phyloP scores from a whole-genome alignment of 345 rosid genomes.

The Boechera retrofracta region DNA sequence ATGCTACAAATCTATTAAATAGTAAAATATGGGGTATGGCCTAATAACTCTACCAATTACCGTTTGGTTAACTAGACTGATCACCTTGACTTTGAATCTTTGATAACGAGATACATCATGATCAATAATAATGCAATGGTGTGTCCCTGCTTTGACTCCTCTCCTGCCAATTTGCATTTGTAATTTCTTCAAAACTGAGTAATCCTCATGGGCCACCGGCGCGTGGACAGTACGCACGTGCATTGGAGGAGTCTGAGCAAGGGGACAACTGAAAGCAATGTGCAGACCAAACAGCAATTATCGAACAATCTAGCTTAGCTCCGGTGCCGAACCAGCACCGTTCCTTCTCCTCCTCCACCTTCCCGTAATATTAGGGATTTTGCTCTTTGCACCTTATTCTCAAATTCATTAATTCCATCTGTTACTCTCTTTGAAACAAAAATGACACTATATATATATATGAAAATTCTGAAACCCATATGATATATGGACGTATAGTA shows the following conservation, averaged over 20 bases:
- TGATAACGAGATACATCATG: background rate
- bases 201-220: conserved; percentile 29
- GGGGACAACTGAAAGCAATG: conserved; percentile 33
- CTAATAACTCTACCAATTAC: background rate
- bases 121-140: conserved; percentile 14
- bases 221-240: conserved; percentile 28
- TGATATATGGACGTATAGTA: background rate
- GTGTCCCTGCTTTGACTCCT: conserved; percentile 40
- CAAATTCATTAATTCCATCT: background rate
- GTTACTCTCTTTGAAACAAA: background rate
- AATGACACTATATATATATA: background rate
- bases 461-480: background rate
- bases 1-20: background rate
- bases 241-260: background rate
- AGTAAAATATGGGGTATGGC: background rate
- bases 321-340: conserved; percentile 23
- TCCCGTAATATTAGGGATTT: background rate
- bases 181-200: background rate
- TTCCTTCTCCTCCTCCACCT: conserved; percentile 16
- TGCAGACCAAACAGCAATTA: conserved; percentile 34
- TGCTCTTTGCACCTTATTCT: background rate
- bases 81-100: background rate
- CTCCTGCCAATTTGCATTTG: conserved; percentile 43
- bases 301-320: conserved; percentile 26
- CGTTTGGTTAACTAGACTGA: background rate